Evolutionary conservation across 176 grass and related monocot species (phyloP).

Genomic region (Eremochloa ophiuroides): DNA sequence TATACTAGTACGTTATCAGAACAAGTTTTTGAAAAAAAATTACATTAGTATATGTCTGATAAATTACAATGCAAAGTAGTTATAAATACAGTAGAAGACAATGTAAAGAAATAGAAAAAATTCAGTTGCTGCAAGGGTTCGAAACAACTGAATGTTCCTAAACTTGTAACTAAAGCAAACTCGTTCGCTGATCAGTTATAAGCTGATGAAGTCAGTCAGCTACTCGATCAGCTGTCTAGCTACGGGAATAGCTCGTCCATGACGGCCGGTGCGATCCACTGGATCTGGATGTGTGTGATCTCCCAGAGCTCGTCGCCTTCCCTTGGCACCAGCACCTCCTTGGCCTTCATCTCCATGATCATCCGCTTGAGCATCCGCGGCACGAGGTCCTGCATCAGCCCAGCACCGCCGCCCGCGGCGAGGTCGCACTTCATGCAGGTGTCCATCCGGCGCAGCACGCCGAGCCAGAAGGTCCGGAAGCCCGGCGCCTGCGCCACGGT

Average conservation of each 20-base stretch:
- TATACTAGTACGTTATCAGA: no score
- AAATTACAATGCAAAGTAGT: no score
- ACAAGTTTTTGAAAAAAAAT: no score
- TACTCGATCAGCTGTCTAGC: no score
- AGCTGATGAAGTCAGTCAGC: not conserved
- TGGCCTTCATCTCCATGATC: slow-evolving; percentile 88
- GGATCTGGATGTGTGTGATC: slow-evolving; percentile 86
- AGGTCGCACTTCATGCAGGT: slow-evolving; percentile 81
- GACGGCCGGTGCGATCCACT: slow-evolving; percentile 85
- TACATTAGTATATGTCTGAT: no score
- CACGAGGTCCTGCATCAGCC: slow-evolving; percentile 61
- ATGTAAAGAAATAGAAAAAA: no score
- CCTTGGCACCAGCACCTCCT: slow-evolving; percentile 55
- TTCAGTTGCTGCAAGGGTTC: no score
- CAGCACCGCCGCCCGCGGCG: slow-evolving; percentile 32
- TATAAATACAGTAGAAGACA: no score
- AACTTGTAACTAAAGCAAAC: no score
- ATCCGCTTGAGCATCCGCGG: slow-evolving; percentile 72
- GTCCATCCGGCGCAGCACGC: slow-evolving; percentile 85
- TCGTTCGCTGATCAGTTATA: no score
- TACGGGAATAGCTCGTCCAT: slow-evolving; percentile 84
- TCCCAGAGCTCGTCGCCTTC: slow-evolving; percentile 85
- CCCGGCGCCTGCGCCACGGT: slow-evolving; percentile 56
- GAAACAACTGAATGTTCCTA: no score
- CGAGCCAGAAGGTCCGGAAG: slow-evolving; percentile 89